Base-by-base conservation (phyloP, 2,329 filamentous ascomycete genomes). In the Fusarium mexicanum region DNA sequence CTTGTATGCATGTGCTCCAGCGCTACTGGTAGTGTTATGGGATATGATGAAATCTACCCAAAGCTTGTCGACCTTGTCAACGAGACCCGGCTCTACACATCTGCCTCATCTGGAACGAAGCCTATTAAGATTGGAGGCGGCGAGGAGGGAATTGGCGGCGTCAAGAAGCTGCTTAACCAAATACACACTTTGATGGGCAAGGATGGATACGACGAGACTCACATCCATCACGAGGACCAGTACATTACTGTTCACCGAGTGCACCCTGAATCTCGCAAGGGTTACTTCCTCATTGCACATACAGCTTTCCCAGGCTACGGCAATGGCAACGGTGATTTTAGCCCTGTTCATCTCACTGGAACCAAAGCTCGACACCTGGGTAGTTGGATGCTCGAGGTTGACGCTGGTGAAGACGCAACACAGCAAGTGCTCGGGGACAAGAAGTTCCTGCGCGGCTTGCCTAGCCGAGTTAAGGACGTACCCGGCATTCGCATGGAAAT, bases 201-300 rank as follows among this genome's bases (percentile, higher is more conserved):
- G 79, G 94, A 98, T 73, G 93, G 93, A 26, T 99, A 97, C 80
- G 92, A 95, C 64, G 96, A 99, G 83, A 98, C 95, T 13, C 96
- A 98, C 79, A 94, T 99, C 61, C 96, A 99, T 80, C 96, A 99
- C 80, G 95, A 98, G 73, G 93, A 94, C 64, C 93, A 99, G 81
- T 98, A 98, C 80, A 93, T 99, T 79, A 99, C 96, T 2, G 94
- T 99, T 12, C 96, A 99, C 81, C 89, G 97, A 71, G 94, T 98
- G 6, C 95, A 99, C 79, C 96, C 96, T 1, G 91, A 94, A 80
- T 97, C 94, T 4, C 90, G 96, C 67, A 97, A 96, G 81, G 96
- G 96, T 2, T 96, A 98, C 82, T 98, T 98, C 83, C 86, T 98
- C 53, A 95, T 99, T 76, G 96, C 97, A 0, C 96, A 98, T 78